Conservation (phyloP, 2,329 filamentous ascomycete species). For the Alternaria sp. region DNA sequence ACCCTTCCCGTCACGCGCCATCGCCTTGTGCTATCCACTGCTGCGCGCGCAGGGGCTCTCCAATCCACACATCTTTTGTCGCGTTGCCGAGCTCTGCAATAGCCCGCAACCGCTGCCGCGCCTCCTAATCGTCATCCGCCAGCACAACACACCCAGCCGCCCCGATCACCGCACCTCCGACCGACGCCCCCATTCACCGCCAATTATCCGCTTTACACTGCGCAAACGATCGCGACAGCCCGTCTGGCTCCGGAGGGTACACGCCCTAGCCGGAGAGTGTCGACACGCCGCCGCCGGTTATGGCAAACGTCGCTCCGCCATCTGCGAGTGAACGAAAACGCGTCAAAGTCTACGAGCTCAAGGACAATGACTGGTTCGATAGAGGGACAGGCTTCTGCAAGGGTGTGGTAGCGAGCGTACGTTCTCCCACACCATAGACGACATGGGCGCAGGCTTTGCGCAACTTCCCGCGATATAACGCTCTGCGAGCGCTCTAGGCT, state of each 20-base stretch:
- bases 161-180: constrained; percentile 24
- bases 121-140: constrained; percentile 30
- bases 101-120: constrained; percentile 22
- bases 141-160: constrained; percentile 26
- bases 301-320: constrained; percentile 46
- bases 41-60: constrained; percentile 14
- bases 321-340: constrained; percentile 65
- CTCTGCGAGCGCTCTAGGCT: constrained; percentile 38
- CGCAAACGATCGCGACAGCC: constrained; percentile 39
- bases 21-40: constrained; percentile 14
- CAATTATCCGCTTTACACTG: constrained; percentile 23
- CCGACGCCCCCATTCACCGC: constrained; percentile 28
- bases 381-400: constrained; percentile 95
- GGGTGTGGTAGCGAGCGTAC: constrained; percentile 76
- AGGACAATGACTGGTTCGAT: constrained; percentile 99
- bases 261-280: constrained; percentile 42
- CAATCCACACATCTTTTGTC: neutral
- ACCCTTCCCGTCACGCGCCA: constrained; percentile 25
- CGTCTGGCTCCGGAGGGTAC: constrained; percentile 39
- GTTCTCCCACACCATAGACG: constrained; percentile 44
- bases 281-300: constrained; percentile 16
- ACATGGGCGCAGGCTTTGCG: constrained; percentile 13
- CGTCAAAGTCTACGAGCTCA: constrained; percentile 99
- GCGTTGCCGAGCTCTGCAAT: constrained; percentile 19
- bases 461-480: constrained; percentile 25